These are phyloP conservation scores for Arxiozyma slooffiae DNA, from an alignment of 1,139 yeast species.

Conservation along the genomic window DNA sequence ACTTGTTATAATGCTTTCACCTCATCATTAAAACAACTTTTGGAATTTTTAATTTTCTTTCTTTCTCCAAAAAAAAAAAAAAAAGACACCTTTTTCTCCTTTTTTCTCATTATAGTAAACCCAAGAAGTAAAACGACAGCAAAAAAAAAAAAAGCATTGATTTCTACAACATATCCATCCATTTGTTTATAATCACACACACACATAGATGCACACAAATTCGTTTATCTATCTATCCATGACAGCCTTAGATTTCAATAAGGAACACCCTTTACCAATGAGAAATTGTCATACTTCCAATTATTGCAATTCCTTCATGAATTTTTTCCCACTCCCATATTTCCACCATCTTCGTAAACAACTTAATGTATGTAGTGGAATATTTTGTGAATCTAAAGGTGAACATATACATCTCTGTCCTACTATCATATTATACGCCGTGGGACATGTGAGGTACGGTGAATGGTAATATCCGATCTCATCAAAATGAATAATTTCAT, in stretches of 20 bases:
- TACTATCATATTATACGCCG: slow-evolving; percentile 38
- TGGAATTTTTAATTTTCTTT: background rate
- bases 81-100: too few species aligned
- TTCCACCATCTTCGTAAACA: slow-evolving; percentile 86
- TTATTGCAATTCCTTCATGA: slow-evolving; percentile 19
- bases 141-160: too few species aligned
- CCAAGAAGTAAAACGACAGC: background rate
- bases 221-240: too few species aligned
- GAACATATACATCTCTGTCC: slow-evolving; percentile 67
- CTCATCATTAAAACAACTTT: background rate
- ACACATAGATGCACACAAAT: too few species aligned
- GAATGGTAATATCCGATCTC: slow-evolving; percentile 81
- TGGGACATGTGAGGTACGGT: slow-evolving; percentile 80
- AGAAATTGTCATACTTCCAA: background rate
- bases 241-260: background rate
- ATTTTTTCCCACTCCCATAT: slow-evolving; percentile 42
- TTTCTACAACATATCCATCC: background rate
- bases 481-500: slow-evolving; percentile 76
- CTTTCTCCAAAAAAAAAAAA: background rate
- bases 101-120: too few species aligned
- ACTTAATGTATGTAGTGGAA: slow-evolving; percentile 55
- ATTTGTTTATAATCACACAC: too few species aligned
- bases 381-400: slow-evolving; percentile 37
- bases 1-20: too few species aligned
- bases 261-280: background rate